Conservation (phyloP, 495 filamentous ascomycete species). For the Penicillium subrubescens region DNA sequence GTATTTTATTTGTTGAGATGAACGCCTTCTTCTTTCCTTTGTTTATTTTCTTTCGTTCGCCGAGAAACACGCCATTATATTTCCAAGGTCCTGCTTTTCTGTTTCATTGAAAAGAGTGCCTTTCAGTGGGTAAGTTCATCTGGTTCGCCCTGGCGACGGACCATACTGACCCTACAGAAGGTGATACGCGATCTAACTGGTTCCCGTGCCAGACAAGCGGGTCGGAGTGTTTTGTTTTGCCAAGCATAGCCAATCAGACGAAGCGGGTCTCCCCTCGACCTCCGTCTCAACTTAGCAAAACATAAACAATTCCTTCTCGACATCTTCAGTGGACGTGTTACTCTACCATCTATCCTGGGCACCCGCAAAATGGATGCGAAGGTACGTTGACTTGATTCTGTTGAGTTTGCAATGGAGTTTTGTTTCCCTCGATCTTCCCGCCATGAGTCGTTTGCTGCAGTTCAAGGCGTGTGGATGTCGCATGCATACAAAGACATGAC, state of each 20-base stretch:
- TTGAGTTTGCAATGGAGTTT: background rate
- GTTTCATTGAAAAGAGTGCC: background rate
- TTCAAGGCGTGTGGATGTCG: background rate
- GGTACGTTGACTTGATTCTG: constrained; percentile 28
- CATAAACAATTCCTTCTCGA: constrained; percentile 37
- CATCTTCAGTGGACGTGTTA: constrained; percentile 8
- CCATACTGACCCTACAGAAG: background rate
- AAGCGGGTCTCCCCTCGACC: constrained; percentile 10
- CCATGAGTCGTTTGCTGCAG: background rate
- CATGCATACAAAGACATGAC: background rate
- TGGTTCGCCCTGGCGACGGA: constrained; percentile 5
- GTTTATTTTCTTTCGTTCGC: background rate
- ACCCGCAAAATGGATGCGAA: constrained; percentile 44
- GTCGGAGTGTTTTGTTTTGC: constrained; percentile 34
- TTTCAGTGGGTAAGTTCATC: background rate
- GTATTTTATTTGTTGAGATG: background rate
- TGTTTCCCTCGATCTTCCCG: background rate
- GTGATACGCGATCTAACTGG: constrained; percentile 1
- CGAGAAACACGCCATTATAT: background rate
- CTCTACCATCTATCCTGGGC: background rate
- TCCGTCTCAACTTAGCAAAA: constrained; percentile 32
- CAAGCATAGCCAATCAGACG: constrained; percentile 20
- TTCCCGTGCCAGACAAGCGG: constrained; percentile 4
- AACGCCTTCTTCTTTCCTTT: background rate
- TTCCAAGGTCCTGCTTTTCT: background rate